Evolutionary conservation across 192 early-diverging fungal species (phyloP).

Genomic region (Coemansia asiatica): DNA sequence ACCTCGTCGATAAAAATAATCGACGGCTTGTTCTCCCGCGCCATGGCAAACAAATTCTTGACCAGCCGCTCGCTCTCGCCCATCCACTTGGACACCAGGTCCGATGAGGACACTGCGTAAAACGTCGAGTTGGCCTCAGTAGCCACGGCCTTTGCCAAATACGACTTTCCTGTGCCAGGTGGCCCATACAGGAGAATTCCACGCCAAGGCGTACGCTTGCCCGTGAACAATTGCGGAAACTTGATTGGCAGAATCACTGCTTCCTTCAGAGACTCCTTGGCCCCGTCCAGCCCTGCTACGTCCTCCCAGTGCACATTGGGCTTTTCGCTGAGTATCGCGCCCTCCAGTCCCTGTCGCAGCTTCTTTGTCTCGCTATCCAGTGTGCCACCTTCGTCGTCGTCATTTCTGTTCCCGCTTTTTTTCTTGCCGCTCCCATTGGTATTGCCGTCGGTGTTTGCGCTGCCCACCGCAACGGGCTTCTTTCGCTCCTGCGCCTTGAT

Average conservation of each 20-base stretch:
- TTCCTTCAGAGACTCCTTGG: slow-evolving; percentile 96
- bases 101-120: slow-evolving; percentile 95
- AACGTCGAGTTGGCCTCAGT: slow-evolving; percentile 97
- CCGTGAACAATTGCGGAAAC: slow-evolving; percentile 95
- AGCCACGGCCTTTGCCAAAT: slow-evolving; percentile 95
- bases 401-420: slow-evolving; percentile 23
- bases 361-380: slow-evolving; percentile 82
- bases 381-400: slow-evolving; percentile 56
- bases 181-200: slow-evolving; percentile 97
- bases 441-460: slow-evolving; percentile 31
- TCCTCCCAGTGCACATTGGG: slow-evolving; percentile 97
- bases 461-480: slow-evolving; percentile 62
- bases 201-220: slow-evolving; percentile 93
- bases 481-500: slow-evolving; percentile 67
- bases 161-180: slow-evolving; percentile 97
- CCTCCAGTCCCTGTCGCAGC: slow-evolving; percentile 63
- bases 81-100: slow-evolving; percentile 99
- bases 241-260: slow-evolving; percentile 98
- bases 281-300: slow-evolving; percentile 92
- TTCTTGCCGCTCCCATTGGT: slow-evolving; percentile 46
- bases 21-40: slow-evolving; percentile 86
- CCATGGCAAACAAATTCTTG: slow-evolving; percentile 92
- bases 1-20: slow-evolving; percentile 99
- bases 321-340: slow-evolving; percentile 92
- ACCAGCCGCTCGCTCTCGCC: slow-evolving; percentile 95